Conservation (phyloP, 805 yeast genomes). For the Saturnispora hagleri region DNA sequence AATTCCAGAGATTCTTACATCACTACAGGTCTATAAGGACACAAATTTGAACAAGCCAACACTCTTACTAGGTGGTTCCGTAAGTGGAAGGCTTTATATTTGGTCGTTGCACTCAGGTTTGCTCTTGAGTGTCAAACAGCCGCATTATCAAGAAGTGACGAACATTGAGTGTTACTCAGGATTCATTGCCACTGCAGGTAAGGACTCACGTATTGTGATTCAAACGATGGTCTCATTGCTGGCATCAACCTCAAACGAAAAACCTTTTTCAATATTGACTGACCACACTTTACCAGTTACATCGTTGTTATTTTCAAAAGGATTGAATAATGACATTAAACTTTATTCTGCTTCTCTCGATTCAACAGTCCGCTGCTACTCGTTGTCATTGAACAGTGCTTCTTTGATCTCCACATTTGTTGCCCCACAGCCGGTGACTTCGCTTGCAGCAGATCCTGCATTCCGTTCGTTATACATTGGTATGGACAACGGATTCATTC, state of each 20-base stretch:
- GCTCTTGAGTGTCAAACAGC: constrained; percentile 60
- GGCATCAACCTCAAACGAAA: constrained; percentile 25
- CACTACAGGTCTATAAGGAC: constrained; percentile 32
- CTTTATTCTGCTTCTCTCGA: constrained; percentile 67
- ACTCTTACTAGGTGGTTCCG: constrained; percentile 64
- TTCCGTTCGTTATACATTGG: constrained; percentile 71
- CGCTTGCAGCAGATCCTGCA: constrained; percentile 67
- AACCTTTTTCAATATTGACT: constrained; percentile 50
- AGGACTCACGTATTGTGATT: constrained; percentile 65
- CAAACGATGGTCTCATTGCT: constrained; percentile 41
- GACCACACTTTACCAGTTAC: constrained; percentile 48
- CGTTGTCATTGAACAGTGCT: constrained; percentile 29
- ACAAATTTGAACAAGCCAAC: constrained; percentile 27
- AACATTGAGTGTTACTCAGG: constrained; percentile 54
- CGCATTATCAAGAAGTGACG: constrained; percentile 74
- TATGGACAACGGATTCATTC: constrained; percentile 49
- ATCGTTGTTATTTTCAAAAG: constrained; percentile 35
- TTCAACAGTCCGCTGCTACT: constrained; percentile 65
- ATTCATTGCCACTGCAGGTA: constrained; percentile 65
- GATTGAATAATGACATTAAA: constrained; percentile 48
- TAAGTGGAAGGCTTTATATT: constrained; percentile 65
- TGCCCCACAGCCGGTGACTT: constrained; percentile 45
- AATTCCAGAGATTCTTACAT: constrained; percentile 66
- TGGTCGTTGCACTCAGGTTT: constrained; percentile 84
- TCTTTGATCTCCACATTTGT: constrained; percentile 61